Evolutionary conservation across 2,329 filamentous ascomycete species (phyloP), one percentile per base, ranked within the genome.

Genomic region (Colletotrichum cordylinicola): DNA sequence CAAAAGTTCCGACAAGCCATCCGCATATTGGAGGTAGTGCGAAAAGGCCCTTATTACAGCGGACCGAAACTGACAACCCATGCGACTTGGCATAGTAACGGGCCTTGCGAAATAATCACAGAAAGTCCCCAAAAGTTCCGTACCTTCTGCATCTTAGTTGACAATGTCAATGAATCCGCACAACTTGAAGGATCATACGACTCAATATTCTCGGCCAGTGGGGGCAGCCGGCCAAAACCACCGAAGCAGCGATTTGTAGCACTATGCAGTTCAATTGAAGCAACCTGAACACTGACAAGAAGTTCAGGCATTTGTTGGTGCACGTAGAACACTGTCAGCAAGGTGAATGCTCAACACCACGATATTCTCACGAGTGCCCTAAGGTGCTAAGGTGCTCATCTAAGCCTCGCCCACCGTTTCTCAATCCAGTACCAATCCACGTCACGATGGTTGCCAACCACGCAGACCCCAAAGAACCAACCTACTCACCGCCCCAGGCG

Each of bases 251-350:
- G 43, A 48, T 48, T 48, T 3, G 43, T 48, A 21, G 43, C 43
- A 48, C 18, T 12, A 48, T 48, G 43, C 43, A 21, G 2, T 21
- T 21, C 18, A 48, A 48, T 13, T 48, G 43, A 43, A 43, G 39
- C 39, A n/a, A 43, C 2, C 2, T 43, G 9, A 48, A 21, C 18
- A 21, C 43, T 18, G 43, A 21, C 18, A 18, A 48, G 3, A 7
- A 48, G n/a, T 48, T 12, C 18, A 12, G 2, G 10, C 10, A 48
- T 12, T 48, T 48, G 9, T 18, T 48, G 43, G 1, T 48, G 0
- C 43, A 0, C 0, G 18, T 21, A 48, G 1, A n/a, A 48, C 18
- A 21, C 12, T 7, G 43, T 1, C 18, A 48, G 21, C 18, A 1
- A n/a, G 9, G n/a, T 48, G 18, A 21, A n/a, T 48, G 18, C 9